phyloP scores from a whole-genome alignment of 139 green algal genomes.

The Edaphochlamys debaryana region DNA sequence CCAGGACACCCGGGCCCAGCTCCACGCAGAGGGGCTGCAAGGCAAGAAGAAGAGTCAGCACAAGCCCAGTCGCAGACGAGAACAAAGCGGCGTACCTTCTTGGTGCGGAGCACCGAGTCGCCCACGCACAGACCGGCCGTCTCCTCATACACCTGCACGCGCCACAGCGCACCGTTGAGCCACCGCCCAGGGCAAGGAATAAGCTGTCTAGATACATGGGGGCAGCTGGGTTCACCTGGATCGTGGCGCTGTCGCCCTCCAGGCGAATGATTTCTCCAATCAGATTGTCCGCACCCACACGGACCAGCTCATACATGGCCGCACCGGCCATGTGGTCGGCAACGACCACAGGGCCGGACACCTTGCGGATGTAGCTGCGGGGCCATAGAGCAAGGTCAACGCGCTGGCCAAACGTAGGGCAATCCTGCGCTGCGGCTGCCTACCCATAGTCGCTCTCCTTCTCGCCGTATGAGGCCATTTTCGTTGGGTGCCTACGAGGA shows the following conservation, averaged over 20 bases:
- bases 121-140: slow-evolving; percentile 96
- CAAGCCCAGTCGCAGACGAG: background rate
- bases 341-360: slow-evolving; percentile 97
- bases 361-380: slow-evolving; percentile 84
- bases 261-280: slow-evolving; percentile 99
- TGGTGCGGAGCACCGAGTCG: slow-evolving; percentile 88
- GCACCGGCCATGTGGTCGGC: slow-evolving; percentile 92
- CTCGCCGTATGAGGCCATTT: slow-evolving; percentile 26
- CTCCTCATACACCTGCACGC: slow-evolving; percentile 96
- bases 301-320: slow-evolving; percentile 99
- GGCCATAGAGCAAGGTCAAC: slow-evolving; percentile 5
- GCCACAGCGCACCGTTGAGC: no score
- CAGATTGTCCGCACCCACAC: slow-evolving; percentile 92
- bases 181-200: no score
- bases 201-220: no score
- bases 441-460: slow-evolving; percentile 60
- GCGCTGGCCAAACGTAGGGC: background rate
- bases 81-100: slow-evolving; percentile 73
- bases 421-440: background rate
- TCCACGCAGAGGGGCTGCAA: slow-evolving; percentile 94
- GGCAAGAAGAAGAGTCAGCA: background rate
- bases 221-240: slow-evolving; percentile 78
- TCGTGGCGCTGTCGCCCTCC: slow-evolving; percentile 96
- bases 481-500: no score
- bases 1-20: slow-evolving; percentile 95